Percentiles rank a stretch among this genome's conserved stretches.
phyloP scores from a whole-genome alignment of 768 basidiomycete species.

The Psilocybe subaeruginosa region DNA sequence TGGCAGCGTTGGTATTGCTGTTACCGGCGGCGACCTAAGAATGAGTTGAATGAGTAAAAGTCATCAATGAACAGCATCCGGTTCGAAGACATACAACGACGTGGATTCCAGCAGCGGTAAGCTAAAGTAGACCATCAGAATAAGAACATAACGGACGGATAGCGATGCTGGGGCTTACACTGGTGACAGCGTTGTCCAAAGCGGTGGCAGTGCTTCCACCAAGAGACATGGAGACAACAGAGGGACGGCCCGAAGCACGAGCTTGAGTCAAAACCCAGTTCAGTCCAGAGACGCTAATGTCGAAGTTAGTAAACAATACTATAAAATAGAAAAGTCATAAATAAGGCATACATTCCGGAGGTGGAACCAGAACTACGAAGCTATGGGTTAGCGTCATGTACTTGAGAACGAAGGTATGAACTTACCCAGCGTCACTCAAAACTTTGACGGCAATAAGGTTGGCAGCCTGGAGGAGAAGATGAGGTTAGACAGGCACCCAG shows the following conservation, averaged over 20 bases:
- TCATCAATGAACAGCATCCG: too few species aligned
- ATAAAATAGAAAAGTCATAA: background rate
- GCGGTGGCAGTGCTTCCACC: conserved; percentile 31
- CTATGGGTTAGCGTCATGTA: too few species aligned
- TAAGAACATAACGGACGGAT: background rate
- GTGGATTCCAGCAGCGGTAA: conserved; percentile 32
- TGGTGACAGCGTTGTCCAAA: conserved; percentile 34
- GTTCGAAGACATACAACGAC: conserved; percentile 16
- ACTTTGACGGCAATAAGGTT: conserved; percentile 46
- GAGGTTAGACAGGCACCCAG: background rate
- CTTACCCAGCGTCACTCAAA: conserved; percentile 32
- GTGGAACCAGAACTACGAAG: conserved; percentile 13
- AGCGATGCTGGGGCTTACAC: conserved; percentile 13
- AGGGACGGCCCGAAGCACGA: conserved; percentile 27
- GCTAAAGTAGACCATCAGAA: conserved; percentile 14
- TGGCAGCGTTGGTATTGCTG: conserved; percentile 29
- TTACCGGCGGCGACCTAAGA: conserved; percentile 37
- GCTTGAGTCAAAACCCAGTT: conserved; percentile 31
- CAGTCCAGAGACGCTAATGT: conserved; percentile 31
- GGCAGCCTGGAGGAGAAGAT: conserved; percentile 18
- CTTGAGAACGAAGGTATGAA: too few species aligned
- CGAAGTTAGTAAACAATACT: background rate
- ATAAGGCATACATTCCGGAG: conserved; percentile 26
- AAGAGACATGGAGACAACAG: conserved; percentile 39
- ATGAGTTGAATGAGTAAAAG: too few species aligned